Evolutionary conservation across 495 filamentous ascomycete genomes (phyloP), one percentile per base, ranked within the genome.

Genomic region (Aspergillus biplanus): DNA sequence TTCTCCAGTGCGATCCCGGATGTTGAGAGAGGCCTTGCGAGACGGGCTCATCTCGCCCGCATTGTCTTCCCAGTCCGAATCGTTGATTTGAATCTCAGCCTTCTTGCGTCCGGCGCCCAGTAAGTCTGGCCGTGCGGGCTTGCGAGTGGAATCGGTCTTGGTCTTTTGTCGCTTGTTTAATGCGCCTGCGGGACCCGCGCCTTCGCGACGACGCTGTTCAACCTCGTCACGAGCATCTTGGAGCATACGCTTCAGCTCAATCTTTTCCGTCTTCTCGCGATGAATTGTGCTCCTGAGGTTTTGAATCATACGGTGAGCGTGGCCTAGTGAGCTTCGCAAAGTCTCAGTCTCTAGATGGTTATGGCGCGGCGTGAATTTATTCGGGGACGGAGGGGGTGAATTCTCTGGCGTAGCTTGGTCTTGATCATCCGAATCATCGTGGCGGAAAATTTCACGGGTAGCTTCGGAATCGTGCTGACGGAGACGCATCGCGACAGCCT

Each of bases 241-340:
- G 34, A 99, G 84, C 87, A 99, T 92, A 58, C 96, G 90, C 74
- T 91, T 94, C 52, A 97, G 83, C 72, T 99, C 95, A 27, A 97
- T 84, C 80, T 97, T 99, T 73, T 99, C 95, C 0, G 94, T 96
- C 83, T 97, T 99, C 76, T 99, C 95, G 32, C 95, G 89, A 72
- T 97, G 92, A 56, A 98, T 90, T 66, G 92, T 97, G 73, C 87
- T 90, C 78, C 96, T 92, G 37, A 98, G 83, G 62, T 92, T 94
- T 71, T 97, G 92, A 57, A 99, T 97, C 84, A 96, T 96, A 52
- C 92, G 86, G 69, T 98, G 94, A 39, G 95, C 95, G 76, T 98
- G 95, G 60, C 93, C 89, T 34, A 97, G 81, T 18, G 92, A 97
- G 53, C 92, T 96, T 78, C 92, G 94, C 57, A 98, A 75, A 3